phyloP scores from a whole-genome alignment of 495 filamentous ascomycete genomes.

The Penicillium bialowiezense region DNA sequence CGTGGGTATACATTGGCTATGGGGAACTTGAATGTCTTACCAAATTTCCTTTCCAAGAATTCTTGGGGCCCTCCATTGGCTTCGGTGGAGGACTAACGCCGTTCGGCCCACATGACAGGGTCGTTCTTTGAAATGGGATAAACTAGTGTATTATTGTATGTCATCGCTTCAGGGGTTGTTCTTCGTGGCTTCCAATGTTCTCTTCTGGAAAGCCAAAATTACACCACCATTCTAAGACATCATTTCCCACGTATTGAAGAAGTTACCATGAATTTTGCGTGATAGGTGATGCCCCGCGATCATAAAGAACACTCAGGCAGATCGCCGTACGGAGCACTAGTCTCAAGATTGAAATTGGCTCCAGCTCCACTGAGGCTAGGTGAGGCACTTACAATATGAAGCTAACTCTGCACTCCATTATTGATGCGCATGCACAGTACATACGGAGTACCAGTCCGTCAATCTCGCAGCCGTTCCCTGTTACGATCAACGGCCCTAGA shows the following conservation, averaged over 20 bases:
- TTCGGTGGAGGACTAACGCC: slow-evolving; percentile 23
- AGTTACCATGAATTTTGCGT: too few species aligned
- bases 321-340: too few species aligned
- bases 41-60: slow-evolving; percentile 24
- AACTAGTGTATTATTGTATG: slow-evolving; percentile 3
- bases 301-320: too few species aligned
- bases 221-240: neutral
- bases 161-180: neutral
- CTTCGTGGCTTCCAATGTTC: neutral
- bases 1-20: slow-evolving; percentile 5
- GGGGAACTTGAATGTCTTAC: slow-evolving; percentile 14
- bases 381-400: neutral
- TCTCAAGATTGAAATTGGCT: neutral
- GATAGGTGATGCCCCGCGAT: too few species aligned
- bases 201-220: slow-evolving; percentile 7
- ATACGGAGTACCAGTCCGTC: slow-evolving; percentile 11
- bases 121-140: slow-evolving; percentile 9
- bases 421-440: slow-evolving; percentile 18
- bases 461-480: slow-evolving; percentile 30
- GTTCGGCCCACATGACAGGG: slow-evolving; percentile 25
- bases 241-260: too few species aligned
- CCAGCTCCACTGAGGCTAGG: neutral
- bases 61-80: slow-evolving; percentile 32
- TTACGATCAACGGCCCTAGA: slow-evolving; percentile 29
- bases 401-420: neutral